These are phyloP conservation scores for Nitzschia putrida DNA, from an alignment of 108 stramenopile genomes.

Conservation along the genomic window DNA sequence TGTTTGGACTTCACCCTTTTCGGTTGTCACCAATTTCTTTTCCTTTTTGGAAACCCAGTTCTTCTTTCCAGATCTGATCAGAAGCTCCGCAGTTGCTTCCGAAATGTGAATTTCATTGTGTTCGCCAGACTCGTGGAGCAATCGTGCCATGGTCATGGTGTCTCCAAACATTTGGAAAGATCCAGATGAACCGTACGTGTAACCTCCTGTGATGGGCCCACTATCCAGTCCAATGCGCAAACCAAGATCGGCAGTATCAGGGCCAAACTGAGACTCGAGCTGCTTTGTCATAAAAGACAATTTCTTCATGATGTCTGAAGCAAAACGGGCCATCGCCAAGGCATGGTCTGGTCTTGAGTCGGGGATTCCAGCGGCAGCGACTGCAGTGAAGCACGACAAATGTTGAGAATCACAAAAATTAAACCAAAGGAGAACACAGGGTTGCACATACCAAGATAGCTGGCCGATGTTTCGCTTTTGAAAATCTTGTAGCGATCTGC, in stretches of 20 bases:
- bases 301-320: constrained; percentile 1
- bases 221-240: constrained; percentile 42
- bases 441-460: neutral
- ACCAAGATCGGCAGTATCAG: constrained; percentile 30
- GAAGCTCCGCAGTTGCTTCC: constrained; percentile 7
- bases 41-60: constrained; percentile 7
- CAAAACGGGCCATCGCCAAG: constrained; percentile 7
- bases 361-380: constrained; percentile 16
- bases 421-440: too few relatives aligned
- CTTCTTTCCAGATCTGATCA: constrained; percentile 1
- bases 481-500: neutral
- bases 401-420: neutral
- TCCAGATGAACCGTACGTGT: too few relatives aligned
- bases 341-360: constrained; percentile 13
- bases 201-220: too few relatives aligned
- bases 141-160: constrained; percentile 15
- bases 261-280: constrained; percentile 16
- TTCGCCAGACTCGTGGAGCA: constrained; percentile 7
- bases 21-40: neutral
- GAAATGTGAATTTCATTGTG: constrained; percentile 20
- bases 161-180: neutral
- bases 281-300: neutral
- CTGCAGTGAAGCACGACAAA: neutral
- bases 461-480: neutral
- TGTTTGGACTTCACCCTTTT: constrained; percentile 25